Evolutionary conservation across 140 eudicot species (phyloP).

Genomic region (Anethum foeniculum): DNA sequence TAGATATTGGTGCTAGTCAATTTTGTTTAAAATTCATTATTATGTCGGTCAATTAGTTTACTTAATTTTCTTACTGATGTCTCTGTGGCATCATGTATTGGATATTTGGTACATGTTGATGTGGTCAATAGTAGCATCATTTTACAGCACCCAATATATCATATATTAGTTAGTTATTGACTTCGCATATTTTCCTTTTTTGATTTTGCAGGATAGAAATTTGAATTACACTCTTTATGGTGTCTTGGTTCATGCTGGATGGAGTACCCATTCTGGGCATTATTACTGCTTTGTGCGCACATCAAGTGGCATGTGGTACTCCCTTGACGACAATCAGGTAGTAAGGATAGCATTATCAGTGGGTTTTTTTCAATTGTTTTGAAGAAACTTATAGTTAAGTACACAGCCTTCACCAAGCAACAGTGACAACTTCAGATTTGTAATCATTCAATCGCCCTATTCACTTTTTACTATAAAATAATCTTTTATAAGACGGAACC

Average conservation of each 20-base stretch:
- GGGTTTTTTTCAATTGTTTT: background rate
- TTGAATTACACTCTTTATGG: constrained; percentile 88
- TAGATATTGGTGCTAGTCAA: background rate
- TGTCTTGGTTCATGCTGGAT: constrained; percentile 97
- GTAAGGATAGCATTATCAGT: constrained; percentile 12
- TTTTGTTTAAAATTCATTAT: background rate
- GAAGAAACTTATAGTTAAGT: background rate
- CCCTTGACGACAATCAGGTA: constrained; percentile 93
- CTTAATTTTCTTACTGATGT: background rate
- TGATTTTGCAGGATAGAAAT: constrained; percentile 67
- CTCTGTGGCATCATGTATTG: background rate
- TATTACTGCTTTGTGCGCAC: constrained; percentile 92
- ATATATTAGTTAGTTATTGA: background rate
- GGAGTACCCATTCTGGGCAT: constrained; percentile 98
- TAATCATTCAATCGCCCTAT: background rate
- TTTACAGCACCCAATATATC: background rate
- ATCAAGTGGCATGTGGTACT: constrained; percentile 91
- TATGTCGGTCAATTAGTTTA: background rate
- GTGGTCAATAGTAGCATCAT: background rate
- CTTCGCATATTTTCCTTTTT: background rate
- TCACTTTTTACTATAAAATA: background rate
- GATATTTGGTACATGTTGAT: background rate
- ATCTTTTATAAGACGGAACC: background rate
- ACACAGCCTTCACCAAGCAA: background rate
- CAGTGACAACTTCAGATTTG: background rate